phyloP scores from a whole-genome alignment of 768 basidiomycete species.

The Trametes elegans region DNA sequence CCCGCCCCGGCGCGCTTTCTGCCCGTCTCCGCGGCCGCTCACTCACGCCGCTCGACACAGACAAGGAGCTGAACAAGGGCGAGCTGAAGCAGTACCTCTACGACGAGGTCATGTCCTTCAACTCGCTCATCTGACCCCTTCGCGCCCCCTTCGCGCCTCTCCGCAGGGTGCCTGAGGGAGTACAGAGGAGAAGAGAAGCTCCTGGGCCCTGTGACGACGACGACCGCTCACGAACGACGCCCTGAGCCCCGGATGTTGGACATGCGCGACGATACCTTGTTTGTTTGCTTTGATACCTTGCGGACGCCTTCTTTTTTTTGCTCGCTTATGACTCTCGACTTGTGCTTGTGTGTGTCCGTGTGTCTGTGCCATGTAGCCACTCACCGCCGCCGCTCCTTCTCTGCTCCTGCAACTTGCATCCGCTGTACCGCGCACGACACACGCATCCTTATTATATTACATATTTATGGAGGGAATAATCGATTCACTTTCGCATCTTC shows the following conservation, averaged over 20 bases:
- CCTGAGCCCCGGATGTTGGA: not conserved
- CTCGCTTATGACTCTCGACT: no score
- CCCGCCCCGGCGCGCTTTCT: slow-evolving; percentile 1
- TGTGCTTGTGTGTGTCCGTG: no score
- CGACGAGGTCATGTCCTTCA: slow-evolving; percentile 79
- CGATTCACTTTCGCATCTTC: not conserved
- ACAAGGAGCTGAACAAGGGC: slow-evolving; percentile 56
- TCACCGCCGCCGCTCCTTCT: not conserved
- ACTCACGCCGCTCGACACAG: slow-evolving; percentile 40
- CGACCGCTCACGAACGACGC: slow-evolving; percentile 2
- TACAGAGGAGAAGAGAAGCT: no score
- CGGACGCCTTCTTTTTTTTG: no score
- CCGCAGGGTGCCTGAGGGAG: not conserved
- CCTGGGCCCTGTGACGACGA: slow-evolving; percentile 7
- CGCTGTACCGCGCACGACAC: not conserved
- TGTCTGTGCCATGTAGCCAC: no score
- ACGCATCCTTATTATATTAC: slow-evolving; percentile 7
- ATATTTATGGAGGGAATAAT: slow-evolving; percentile 15
- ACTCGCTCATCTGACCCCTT: slow-evolving; percentile 51
- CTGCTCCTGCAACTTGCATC: not conserved
- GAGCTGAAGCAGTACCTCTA: slow-evolving; percentile 81
- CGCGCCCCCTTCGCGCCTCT: not conserved
- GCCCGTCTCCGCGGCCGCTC: slow-evolving; percentile 27
- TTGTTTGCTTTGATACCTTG: not conserved
- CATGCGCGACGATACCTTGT: not conserved